Conservation (phyloP, 2,329 filamentous ascomycete species). For the Penicillium fuscoglaucum region DNA sequence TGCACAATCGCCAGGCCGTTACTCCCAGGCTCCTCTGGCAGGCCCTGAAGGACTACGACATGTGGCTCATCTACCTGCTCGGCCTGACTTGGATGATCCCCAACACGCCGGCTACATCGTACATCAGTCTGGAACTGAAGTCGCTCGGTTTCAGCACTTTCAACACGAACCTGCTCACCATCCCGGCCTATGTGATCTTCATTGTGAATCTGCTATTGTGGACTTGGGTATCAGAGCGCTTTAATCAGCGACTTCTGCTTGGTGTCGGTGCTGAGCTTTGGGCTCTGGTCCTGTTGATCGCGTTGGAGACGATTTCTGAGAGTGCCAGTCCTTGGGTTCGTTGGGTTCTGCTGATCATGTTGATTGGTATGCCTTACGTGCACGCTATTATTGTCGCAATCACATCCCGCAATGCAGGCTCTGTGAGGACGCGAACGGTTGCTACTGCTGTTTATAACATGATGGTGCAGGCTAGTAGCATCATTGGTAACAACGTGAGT, state of each 20-base stretch:
- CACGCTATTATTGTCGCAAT: conserved; percentile 56
- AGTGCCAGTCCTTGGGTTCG: conserved; percentile 53
- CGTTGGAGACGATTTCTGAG: conserved; percentile 51
- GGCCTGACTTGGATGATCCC: conserved; percentile 49
- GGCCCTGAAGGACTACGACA: conserved; percentile 56
- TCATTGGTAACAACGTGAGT: conserved; percentile 43
- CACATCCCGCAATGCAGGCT: conserved; percentile 46
- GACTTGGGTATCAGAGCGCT: conserved; percentile 57
- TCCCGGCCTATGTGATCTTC: conserved; percentile 58
- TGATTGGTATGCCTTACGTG: conserved; percentile 59
- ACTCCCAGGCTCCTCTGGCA: conserved; percentile 51
- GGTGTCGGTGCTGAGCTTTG: conserved; percentile 56
- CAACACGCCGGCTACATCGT: conserved; percentile 36
- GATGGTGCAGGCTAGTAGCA: conserved; percentile 45
- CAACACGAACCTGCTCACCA: conserved; percentile 63
- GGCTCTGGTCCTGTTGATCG: conserved; percentile 54
- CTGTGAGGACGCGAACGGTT: conserved; percentile 45
- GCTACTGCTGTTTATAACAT: conserved; percentile 51
- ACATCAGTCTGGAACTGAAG: conserved; percentile 47
- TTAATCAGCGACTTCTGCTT: conserved; percentile 57
- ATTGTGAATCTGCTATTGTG: conserved; percentile 58
- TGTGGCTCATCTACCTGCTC: conserved; percentile 58
- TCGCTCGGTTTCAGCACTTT: conserved; percentile 60
- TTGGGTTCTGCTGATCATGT: conserved; percentile 54
- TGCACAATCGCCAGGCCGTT: conserved; percentile 61